Percentiles rank a stretch among this genome's conserved stretches.
Conservation (phyloP, 495 filamentous ascomycete genomes). For the Trichocladium antarcticum region DNA sequence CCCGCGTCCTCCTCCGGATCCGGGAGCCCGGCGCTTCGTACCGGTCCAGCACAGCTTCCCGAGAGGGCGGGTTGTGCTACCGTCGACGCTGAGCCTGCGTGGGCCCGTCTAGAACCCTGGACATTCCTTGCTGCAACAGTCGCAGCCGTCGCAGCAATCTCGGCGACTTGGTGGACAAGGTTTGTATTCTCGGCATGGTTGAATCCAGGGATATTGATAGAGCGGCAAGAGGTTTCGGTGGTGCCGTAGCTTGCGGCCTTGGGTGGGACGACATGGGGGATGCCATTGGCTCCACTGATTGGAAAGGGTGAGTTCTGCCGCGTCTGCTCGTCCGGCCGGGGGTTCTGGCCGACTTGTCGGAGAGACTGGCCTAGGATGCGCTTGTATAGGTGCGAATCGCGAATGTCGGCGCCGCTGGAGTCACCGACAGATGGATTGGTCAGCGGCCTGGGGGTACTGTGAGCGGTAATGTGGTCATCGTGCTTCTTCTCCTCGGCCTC, state of each 20-base stretch:
- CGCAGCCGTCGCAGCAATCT: constrained; percentile 85
- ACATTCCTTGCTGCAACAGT: constrained; percentile 76
- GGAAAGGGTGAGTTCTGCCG: constrained; percentile 34
- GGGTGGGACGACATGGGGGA: constrained; percentile 62
- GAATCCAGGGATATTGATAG: constrained; percentile 53
- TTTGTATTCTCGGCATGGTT: constrained; percentile 68
- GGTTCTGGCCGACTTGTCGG: constrained; percentile 58
- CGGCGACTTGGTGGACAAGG: constrained; percentile 71
- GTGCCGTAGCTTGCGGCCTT: constrained; percentile 40
- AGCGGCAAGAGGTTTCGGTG: constrained; percentile 26
- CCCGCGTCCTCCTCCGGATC: constrained; percentile 32
- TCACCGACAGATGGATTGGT: constrained; percentile 29
- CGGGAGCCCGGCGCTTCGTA: constrained; percentile 30
- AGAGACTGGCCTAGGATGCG: constrained; percentile 84
- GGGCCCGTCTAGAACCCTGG: constrained; percentile 20
- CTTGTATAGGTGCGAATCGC: constrained; percentile 84
- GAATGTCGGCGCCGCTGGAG: constrained; percentile 44
- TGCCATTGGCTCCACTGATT: constrained; percentile 29
- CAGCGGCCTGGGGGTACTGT: constrained; percentile 35
- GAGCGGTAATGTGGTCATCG: constrained; percentile 31
- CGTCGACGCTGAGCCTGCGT: constrained; percentile 15
- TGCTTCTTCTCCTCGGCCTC: constrained; percentile 76
- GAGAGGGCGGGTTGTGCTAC: constrained; percentile 14
- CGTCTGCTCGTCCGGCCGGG: constrained; percentile 36
- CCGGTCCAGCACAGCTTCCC: constrained; percentile 23